These are phyloP conservation scores for Pluteus cervinus DNA, from an alignment of 768 basidiomycete genomes.

Conservation along the genomic window DNA sequence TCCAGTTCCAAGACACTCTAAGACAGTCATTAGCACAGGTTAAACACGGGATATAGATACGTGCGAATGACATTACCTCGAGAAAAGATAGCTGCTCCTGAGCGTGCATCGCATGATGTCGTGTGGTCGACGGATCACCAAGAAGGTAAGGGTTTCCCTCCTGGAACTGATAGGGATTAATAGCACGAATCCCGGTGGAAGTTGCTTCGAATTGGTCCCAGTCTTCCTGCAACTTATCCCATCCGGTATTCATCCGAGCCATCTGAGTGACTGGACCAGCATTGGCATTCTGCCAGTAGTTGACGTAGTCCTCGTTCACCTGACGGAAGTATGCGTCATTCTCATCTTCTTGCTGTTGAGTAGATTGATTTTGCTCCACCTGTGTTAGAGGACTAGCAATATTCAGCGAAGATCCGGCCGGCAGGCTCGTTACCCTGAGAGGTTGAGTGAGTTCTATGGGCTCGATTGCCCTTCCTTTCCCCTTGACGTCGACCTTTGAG, in stretches of 20 bases:
- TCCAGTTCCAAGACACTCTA: conserved; percentile 88
- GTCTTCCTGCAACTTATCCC: conserved; percentile 65
- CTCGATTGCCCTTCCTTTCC: conserved; percentile 54
- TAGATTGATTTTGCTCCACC: conserved; percentile 1
- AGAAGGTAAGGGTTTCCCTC: conserved; percentile 71
- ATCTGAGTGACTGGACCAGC: conserved; percentile 8
- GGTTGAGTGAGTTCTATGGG: conserved; percentile 8
- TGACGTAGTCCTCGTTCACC: conserved; percentile 63
- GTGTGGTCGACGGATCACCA: conserved; percentile 51
- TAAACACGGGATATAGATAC: conserved; percentile 6
- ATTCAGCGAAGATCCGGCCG: neutral
- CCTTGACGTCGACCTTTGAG: conserved; percentile 45
- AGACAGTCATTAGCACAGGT: conserved; percentile 9
- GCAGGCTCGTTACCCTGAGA: neutral
- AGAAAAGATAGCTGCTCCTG: conserved; percentile 27
- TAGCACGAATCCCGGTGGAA: conserved; percentile 50
- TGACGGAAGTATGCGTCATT: conserved; percentile 67
- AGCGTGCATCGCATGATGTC: conserved; percentile 36
- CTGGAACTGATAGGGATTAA: conserved; percentile 67
- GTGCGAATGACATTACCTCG: conserved; percentile 29
- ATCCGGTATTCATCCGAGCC: conserved; percentile 31
- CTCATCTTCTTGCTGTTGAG: conserved; percentile 30
- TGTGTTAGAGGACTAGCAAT: neutral
- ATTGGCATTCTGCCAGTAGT: conserved; percentile 43
- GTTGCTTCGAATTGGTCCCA: conserved; percentile 85